Evolutionary conservation across 2,329 filamentous ascomycete genomes (phyloP).

Genomic region (Sporothrix luriei): DNA sequence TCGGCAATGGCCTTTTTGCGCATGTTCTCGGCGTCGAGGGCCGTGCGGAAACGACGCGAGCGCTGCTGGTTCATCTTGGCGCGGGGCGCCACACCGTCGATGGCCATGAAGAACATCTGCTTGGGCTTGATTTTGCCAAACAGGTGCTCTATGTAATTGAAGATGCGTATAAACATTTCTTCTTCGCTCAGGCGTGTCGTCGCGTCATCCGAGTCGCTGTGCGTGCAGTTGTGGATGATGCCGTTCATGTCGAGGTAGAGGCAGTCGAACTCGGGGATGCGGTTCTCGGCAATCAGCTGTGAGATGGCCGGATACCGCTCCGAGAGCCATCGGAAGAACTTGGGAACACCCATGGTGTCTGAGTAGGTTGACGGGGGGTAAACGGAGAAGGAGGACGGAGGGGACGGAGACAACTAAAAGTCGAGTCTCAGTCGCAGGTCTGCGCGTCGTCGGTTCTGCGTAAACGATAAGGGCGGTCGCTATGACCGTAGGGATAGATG

Average conservation of each 20-base stretch:
- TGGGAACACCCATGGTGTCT: conserved; percentile 60
- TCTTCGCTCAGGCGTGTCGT: conserved; percentile 94
- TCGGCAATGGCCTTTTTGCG: conserved; percentile 89
- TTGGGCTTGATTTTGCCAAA: conserved; percentile 99
- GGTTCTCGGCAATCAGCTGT: conserved; percentile 96
- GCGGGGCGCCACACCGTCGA: conserved; percentile 94
- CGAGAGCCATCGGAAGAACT: conserved; percentile 98
- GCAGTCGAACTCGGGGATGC: conserved; percentile 98
- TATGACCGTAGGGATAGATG: background rate
- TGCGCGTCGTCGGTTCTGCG: conserved; percentile 10
- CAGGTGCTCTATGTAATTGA: conserved; percentile 99
- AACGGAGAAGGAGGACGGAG: conserved; percentile 14
- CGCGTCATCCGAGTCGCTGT: conserved; percentile 90
- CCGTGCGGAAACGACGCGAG: conserved; percentile 90
- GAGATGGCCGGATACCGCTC: conserved; percentile 99
- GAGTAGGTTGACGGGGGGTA: background rate
- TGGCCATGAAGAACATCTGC: conserved; percentile 99
- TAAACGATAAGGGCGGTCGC: conserved; percentile 5
- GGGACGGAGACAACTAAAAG: conserved; percentile 13
- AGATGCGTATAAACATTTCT: conserved; percentile 99
- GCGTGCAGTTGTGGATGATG: conserved; percentile 99
- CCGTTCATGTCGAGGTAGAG: conserved; percentile 99
- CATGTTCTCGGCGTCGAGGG: conserved; percentile 83
- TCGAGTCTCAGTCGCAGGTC: background rate
- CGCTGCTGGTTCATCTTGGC: conserved; percentile 99